Percentiles rank a stretch among this genome's conserved stretches.
Evolutionary conservation across 176 grass and related monocot species (phyloP).

Genomic region (Rhynchospora tenuis): DNA sequence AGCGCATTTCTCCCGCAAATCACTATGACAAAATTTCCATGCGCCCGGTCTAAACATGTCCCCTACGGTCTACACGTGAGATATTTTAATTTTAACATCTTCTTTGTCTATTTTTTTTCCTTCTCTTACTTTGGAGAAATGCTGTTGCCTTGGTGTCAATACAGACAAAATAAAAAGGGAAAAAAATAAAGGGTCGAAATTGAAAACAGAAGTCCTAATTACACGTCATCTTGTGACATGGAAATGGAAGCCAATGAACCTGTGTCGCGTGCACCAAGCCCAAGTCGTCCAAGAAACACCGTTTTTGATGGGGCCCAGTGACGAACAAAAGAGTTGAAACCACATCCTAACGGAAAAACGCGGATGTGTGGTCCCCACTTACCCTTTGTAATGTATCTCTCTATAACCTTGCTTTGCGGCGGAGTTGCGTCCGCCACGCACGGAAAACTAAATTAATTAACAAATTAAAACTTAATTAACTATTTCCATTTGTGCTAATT

Average conservation of each 20-base stretch:
- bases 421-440: slow-evolving; percentile 24
- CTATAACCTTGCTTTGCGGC: slow-evolving; percentile 20
- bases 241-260: not conserved
- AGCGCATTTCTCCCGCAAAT: not conserved
- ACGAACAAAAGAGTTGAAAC: not conserved
- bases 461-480: not conserved
- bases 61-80: not conserved
- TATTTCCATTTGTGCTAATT: not conserved
- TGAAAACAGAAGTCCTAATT: not conserved
- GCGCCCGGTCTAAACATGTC: not conserved
- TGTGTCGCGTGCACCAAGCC: not conserved
- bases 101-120: not conserved
- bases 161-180: not conserved
- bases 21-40: not conserved
- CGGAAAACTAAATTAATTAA: slow-evolving; percentile 1
- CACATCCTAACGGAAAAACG: not conserved
- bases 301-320: not conserved
- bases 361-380: not conserved
- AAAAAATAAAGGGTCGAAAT: no score
- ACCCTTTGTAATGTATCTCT: not conserved
- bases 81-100: not conserved
- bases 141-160: not conserved
- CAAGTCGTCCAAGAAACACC: slow-evolving; percentile 11
- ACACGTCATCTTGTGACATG: not conserved
- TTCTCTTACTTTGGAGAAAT: not conserved